These are phyloP conservation scores for Cardamine chenopodiifolia DNA, from an alignment of 345 rosid species.

Conservation along the genomic window DNA sequence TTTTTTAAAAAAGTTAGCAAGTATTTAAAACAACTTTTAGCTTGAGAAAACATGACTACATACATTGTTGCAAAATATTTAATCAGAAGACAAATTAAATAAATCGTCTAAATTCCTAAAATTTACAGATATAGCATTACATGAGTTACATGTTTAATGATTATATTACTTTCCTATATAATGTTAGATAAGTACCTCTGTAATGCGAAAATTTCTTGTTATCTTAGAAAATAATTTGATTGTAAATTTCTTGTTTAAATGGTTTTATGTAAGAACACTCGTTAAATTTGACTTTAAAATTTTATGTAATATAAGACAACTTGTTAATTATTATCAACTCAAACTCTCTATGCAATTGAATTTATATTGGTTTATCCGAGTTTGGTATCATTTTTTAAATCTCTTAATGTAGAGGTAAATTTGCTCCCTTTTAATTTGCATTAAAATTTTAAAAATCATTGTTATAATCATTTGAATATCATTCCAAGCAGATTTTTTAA, in stretches of 20 bases:
- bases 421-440: too few relatives aligned
- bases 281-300: too few relatives aligned
- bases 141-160: neutral
- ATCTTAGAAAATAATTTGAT: too few relatives aligned
- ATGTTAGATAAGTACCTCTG: neutral
- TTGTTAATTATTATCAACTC: neutral
- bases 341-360: neutral
- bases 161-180: too few relatives aligned
- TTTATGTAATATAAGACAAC: neutral
- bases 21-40: neutral
- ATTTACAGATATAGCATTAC: neutral
- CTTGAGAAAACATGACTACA: too few relatives aligned
- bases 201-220: too few relatives aligned
- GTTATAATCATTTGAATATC: too few relatives aligned
- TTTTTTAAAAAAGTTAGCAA: neutral
- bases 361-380: neutral
- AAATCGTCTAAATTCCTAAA: neutral
- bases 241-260: neutral
- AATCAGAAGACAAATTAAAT: neutral
- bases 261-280: neutral
- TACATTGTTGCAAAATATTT: neutral
- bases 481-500: too few relatives aligned
- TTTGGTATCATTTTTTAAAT: too few relatives aligned
- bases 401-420: too few relatives aligned
- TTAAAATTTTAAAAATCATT: too few relatives aligned